phyloP scores from a whole-genome alignment of 2,329 filamentous ascomycete genomes.

The Aspergillus tubingensis region DNA sequence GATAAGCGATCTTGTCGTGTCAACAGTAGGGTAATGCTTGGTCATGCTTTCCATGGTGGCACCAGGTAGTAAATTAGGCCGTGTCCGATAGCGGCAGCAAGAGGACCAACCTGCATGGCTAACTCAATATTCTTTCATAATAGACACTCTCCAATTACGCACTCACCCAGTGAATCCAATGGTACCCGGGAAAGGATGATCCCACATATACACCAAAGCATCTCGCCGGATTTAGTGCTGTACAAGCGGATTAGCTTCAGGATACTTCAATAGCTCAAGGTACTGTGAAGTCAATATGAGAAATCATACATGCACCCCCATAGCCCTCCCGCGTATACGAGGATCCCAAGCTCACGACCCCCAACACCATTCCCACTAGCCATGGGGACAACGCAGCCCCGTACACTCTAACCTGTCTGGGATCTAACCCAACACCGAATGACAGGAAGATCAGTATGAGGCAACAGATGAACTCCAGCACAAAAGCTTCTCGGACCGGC shows the following conservation, averaged over 20 bases:
- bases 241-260: neutral
- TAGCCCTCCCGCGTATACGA: conserved; percentile 45
- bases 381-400: conserved; percentile 54
- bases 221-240: conserved; percentile 45
- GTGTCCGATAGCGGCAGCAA: neutral
- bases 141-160: no score
- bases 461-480: conserved; percentile 51
- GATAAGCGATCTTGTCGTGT: no score
- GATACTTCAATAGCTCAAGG: neutral
- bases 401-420: conserved; percentile 52
- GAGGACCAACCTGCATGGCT: neutral
- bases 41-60: neutral
- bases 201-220: neutral
- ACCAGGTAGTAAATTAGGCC: neutral
- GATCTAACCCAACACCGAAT: conserved; percentile 57
- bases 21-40: no score
- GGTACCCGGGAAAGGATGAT: neutral
- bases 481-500: conserved; percentile 45
- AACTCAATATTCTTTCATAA: neutral
- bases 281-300: neutral
- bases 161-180: conserved; percentile 1
- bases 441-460: conserved; percentile 52
- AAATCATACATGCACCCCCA: conserved; percentile 36
- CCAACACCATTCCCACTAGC: conserved; percentile 49
- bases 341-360: conserved; percentile 40